Evolutionary conservation across 2,329 filamentous ascomycete species (phyloP), one percentile per base, ranked within the genome.

Genomic region (Calonectria pseudoturangicola): DNA sequence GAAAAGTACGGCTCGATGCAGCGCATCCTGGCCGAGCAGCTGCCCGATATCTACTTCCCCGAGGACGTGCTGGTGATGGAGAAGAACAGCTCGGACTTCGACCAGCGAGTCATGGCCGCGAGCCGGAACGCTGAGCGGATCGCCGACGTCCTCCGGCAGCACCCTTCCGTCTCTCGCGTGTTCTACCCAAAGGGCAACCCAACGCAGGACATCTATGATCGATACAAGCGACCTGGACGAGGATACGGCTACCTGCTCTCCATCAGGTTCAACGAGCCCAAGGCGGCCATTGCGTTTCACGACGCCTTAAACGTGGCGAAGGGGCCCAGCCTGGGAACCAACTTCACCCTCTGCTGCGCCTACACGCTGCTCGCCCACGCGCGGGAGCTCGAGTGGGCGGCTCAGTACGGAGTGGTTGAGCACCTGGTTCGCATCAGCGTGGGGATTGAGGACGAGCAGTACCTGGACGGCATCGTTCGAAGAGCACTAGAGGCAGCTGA

Each of bases 171-270:
- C 1, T 71, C 73, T 1, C 54, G 70, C 43, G 84, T 88, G 0
- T 83, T 82, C 63, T 88, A 89, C 73, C 86, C 88, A 2, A 81
- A 83, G 27, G 83, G 85, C 1, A 81, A 75, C 27, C 66, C 81
- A 1, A 83, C 86, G 1, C 68, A 82, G 12, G 85, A 87, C 0
- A 58, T 76, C 1, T 80, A 82, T 48, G 78, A 79, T 3, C 56
- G 64, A 3, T 78, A 76, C 60, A 77, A 66, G 3, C 86, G 89
- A 48, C 82, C 79, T 3, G 76, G 76, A 0, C 85, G 85, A 0
- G 89, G 88, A 0, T 88, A 89, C 73, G 89, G 89, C 0, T 89
- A 86, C 74, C 82, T 91, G 0, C 80, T 91, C 13, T 86, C 82
- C n/a, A 77, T 90, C 16, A 86, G 89, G 28, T 87, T 91, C 63